phyloP scores from a whole-genome alignment of 352 stramenopile genomes.

The Globisporangium camurandrum region DNA sequence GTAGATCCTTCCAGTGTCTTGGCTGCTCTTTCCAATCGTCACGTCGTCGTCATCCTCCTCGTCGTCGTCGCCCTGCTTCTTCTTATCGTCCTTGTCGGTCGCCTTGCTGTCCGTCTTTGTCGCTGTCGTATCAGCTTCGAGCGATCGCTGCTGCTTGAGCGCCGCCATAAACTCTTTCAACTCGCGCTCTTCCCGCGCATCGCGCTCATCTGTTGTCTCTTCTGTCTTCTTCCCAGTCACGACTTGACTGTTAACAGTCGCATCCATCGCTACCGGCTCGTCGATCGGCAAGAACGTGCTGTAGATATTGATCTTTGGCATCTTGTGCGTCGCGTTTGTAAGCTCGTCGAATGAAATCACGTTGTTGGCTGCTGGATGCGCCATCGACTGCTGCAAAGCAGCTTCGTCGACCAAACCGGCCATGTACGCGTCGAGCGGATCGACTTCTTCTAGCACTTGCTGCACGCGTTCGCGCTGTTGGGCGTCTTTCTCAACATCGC shows the following conservation, averaged over 20 bases:
- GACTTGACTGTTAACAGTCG: background rate
- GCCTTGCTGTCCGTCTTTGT: constrained; percentile 3
- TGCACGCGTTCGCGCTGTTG: constrained; percentile 53
- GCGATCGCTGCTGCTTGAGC: constrained; percentile 63
- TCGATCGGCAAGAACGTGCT: constrained; percentile 61
- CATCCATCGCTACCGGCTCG: background rate
- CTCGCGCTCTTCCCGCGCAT: constrained; percentile 74
- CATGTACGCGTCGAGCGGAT: constrained; percentile 85
- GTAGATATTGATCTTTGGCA: constrained; percentile 81
- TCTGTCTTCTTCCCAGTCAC: background rate
- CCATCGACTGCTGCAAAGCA: constrained; percentile 63
- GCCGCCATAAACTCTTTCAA: constrained; percentile 82
- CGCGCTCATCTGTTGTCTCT: constrained; percentile 56
- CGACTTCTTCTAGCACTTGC: constrained; percentile 71
- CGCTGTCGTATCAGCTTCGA: constrained; percentile 25
- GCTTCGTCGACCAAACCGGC: constrained; percentile 72
- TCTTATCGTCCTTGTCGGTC: background rate
- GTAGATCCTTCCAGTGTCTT: constrained; percentile 72
- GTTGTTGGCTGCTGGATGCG: constrained; percentile 67
- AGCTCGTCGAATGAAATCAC: constrained; percentile 85
- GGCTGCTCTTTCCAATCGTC: constrained; percentile 27
- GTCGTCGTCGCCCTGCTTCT: background rate
- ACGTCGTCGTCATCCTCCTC: too few species aligned
- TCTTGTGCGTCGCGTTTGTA: constrained; percentile 29
- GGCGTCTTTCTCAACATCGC: constrained; percentile 32